Percentiles rank a stretch among this genome's conserved stretches.
phyloP scores from a whole-genome alignment of 75 land plant species.

The Pinus albicaulis region DNA sequence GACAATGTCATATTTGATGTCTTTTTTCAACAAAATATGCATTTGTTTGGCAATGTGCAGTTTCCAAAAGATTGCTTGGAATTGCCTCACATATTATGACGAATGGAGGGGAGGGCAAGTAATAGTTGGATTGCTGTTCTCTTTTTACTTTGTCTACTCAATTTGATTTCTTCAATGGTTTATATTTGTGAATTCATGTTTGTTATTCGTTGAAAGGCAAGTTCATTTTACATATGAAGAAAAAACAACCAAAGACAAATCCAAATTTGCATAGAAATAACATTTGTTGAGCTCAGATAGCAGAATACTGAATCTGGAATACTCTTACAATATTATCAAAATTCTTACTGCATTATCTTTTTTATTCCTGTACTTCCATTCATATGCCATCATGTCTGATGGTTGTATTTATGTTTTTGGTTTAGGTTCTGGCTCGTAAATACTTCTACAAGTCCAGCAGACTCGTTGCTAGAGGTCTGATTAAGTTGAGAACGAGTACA shows the following conservation, averaged over 20 bases:
- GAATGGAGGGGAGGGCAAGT: too few species aligned
- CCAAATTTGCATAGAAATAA: not conserved
- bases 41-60: too few species aligned
- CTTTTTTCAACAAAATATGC: too few species aligned
- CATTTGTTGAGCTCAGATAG: not conserved
- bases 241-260: not conserved
- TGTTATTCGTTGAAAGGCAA: not conserved
- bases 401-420: not conserved
- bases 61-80: too few species aligned
- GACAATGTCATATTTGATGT: too few species aligned
- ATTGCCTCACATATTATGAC: too few species aligned
- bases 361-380: not conserved
- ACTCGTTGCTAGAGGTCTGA: constrained; percentile 27
- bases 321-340: not conserved
- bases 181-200: not conserved
- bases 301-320: not conserved
- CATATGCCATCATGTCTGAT: not conserved
- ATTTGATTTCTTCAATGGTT: too few species aligned
- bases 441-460: constrained; percentile 31
- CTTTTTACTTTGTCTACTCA: too few species aligned
- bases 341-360: not conserved
- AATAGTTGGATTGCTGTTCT: too few species aligned
- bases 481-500: constrained; percentile 8
- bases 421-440: constrained; percentile 27
- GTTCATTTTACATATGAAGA: not conserved